Evolutionary conservation across 2,329 filamentous ascomycete species (phyloP).

Genomic region (Claviceps monticola): DNA sequence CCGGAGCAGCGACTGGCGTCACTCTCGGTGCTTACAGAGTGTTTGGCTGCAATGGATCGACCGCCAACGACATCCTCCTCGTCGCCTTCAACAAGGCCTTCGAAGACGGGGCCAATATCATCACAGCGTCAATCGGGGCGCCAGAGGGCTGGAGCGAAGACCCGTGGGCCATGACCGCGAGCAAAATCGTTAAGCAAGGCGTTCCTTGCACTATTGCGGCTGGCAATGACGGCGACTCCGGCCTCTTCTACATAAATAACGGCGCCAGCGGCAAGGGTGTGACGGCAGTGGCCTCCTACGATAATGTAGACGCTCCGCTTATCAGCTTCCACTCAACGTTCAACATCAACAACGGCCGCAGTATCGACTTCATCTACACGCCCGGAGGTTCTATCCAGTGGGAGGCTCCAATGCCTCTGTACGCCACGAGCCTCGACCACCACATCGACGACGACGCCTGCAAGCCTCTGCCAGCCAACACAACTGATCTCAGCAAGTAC

Average conservation of each 20-base stretch:
- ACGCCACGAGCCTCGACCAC: slow-evolving; percentile 17
- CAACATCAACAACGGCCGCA: slow-evolving; percentile 13
- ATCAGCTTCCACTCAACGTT: slow-evolving; percentile 24
- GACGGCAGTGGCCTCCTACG: slow-evolving; percentile 29
- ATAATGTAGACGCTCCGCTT: slow-evolving; percentile 24
- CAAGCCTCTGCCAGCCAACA: slow-evolving; percentile 25
- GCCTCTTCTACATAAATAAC: slow-evolving; percentile 25
- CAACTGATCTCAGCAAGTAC: slow-evolving; percentile 35
- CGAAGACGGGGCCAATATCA: slow-evolving; percentile 24
- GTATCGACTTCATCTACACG: not conserved
- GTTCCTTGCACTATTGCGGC: slow-evolving; percentile 27
- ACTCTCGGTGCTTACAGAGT: slow-evolving; percentile 25
- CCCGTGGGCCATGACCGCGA: slow-evolving; percentile 21
- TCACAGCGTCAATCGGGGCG: slow-evolving; percentile 6
- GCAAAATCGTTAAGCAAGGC: slow-evolving; percentile 28
- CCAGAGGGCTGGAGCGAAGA: slow-evolving; percentile 15
- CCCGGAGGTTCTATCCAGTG: slow-evolving; percentile 2
- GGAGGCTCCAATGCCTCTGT: slow-evolving; percentile 14
- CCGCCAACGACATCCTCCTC: slow-evolving; percentile 24
- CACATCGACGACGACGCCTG: slow-evolving; percentile 20
- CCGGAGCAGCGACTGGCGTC: slow-evolving; percentile 25
- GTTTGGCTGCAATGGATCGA: slow-evolving; percentile 18
- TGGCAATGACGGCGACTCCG: slow-evolving; percentile 34
- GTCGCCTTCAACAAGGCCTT: slow-evolving; percentile 25
- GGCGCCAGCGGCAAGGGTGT: slow-evolving; percentile 27